A percentile compares a stretch with the other conserved stretches of the same genome.
phyloP scores from a whole-genome alignment of 345 rosid genomes.

The Diplotaxis tenuifolia region DNA sequence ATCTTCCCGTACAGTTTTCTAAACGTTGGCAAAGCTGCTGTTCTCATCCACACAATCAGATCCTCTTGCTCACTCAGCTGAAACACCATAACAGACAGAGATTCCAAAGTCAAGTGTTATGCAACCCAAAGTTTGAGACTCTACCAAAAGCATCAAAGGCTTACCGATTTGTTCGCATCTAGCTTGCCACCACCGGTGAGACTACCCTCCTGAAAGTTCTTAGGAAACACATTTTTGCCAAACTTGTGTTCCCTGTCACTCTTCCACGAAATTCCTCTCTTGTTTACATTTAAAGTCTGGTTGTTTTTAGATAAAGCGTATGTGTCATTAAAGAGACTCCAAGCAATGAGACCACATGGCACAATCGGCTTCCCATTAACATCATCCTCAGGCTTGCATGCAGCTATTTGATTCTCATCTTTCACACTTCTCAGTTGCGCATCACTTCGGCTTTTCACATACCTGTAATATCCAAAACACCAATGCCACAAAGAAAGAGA shows the following conservation, averaged over 20 bases:
- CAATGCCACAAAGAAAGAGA: neutral
- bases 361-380: constrained; percentile 45
- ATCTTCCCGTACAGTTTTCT: constrained; percentile 95
- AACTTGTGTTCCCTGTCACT: constrained; percentile 92
- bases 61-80: constrained; percentile 91
- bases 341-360: constrained; percentile 97
- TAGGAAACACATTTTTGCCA: constrained; percentile 74
- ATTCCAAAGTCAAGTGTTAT: constrained; percentile 16
- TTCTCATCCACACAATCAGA: constrained; percentile 99
- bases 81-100: constrained; percentile 12
- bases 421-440: constrained; percentile 47
- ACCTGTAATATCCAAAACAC: constrained; percentile 46
- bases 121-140: neutral
- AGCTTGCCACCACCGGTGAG: constrained; percentile 61
- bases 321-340: constrained; percentile 98
- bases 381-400: constrained; percentile 68
- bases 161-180: constrained; percentile 50
- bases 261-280: constrained; percentile 79
- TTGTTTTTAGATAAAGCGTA: constrained; percentile 53
- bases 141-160: constrained; percentile 22
- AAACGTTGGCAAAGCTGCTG: constrained; percentile 97
- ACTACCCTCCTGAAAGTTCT: constrained; percentile 66
- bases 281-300: constrained; percentile 49
- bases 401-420: constrained; percentile 38
- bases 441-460: constrained; percentile 92